Evolutionary conservation across 164 flowering plant genomes (phyloP).

Genomic region (Vitis amurensis): DNA sequence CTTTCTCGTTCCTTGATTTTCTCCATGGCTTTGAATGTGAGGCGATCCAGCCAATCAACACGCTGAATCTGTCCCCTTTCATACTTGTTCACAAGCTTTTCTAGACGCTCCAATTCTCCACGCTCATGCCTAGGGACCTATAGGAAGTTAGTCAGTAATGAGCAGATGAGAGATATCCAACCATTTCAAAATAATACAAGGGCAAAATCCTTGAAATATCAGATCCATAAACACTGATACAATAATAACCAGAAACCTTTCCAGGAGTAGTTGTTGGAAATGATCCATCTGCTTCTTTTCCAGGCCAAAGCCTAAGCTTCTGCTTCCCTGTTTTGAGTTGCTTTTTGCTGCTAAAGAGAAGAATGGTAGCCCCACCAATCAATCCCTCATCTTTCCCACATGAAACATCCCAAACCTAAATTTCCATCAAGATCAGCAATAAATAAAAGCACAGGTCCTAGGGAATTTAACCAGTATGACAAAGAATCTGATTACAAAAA

Average conservation of each 20-base stretch:
- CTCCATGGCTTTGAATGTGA: conserved; percentile 79
- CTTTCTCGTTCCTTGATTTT: conserved; percentile 81
- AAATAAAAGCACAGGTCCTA: background rate
- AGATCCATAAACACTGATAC: background rate
- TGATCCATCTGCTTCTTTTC: conserved; percentile 95
- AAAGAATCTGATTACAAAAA: too few relatives aligned
- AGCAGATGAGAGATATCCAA: background rate
- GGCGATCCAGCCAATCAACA: conserved; percentile 96
- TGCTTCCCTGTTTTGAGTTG: conserved; percentile 96
- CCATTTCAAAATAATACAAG: background rate
- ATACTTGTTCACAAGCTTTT: conserved; percentile 89
- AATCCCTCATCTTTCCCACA: conserved; percentile 72
- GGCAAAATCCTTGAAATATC: background rate
- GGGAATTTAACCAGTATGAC: too few relatives aligned
- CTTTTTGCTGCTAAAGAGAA: conserved; percentile 84
- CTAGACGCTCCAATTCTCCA: conserved; percentile 92
- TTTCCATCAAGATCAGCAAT: background rate
- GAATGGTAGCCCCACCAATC: conserved; percentile 93
- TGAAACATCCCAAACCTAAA: conserved; percentile 95
- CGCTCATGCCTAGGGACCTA: conserved; percentile 95
- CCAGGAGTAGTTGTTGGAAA: conserved; percentile 87
- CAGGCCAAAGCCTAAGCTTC: conserved; percentile 90
- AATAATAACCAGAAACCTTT: conserved; percentile 51
- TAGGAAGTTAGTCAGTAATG: conserved; percentile 1
- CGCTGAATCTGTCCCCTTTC: conserved; percentile 92